Evolutionary conservation across 192 early-diverging fungal species (phyloP).

Genomic region (Coemansia sp.): DNA sequence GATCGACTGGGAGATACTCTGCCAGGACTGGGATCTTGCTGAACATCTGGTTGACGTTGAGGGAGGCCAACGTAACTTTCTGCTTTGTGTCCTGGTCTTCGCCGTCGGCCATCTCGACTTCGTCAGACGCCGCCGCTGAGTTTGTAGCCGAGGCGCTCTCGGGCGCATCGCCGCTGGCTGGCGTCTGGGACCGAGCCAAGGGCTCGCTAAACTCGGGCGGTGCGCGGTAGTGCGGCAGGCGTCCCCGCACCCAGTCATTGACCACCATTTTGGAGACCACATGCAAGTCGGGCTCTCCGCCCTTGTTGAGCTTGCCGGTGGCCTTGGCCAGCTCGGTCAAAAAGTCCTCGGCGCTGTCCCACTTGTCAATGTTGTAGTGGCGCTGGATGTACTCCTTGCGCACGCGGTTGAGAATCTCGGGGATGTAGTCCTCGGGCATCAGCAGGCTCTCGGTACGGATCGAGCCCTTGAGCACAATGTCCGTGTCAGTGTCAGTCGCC

Average conservation of each 20-base stretch:
- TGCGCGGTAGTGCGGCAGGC: conserved; percentile 89
- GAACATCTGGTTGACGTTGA: conserved; percentile 82
- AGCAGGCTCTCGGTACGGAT: conserved; percentile 90
- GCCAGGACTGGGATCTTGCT: conserved; percentile 87
- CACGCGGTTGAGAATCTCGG: conserved; percentile 75
- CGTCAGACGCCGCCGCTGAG: conserved; percentile 19
- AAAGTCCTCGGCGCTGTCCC: conserved; percentile 89
- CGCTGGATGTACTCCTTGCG: conserved; percentile 87
- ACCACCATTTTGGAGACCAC: conserved; percentile 95
- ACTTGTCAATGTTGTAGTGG: conserved; percentile 86
- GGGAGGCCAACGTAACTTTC: conserved; percentile 22
- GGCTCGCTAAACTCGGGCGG: conserved; percentile 65
- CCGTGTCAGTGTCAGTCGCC: conserved; percentile 84
- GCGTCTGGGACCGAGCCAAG: not conserved
- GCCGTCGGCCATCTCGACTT: conserved; percentile 26
- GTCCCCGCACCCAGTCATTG: conserved; percentile 98
- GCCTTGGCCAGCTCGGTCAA: conserved; percentile 81
- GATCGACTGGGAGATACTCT: conserved; percentile 81
- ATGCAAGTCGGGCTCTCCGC: conserved; percentile 90
- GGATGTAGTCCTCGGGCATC: conserved; percentile 88
- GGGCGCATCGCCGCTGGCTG: not conserved
- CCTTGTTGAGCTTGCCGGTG: conserved; percentile 90
- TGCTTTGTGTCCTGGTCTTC: conserved; percentile 10
- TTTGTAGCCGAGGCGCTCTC: conserved; percentile 4
- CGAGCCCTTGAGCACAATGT: conserved; percentile 96